These are phyloP conservation scores for Bombardia bombarda DNA, from an alignment of 495 filamentous ascomycete species.

Conservation along the genomic window DNA sequence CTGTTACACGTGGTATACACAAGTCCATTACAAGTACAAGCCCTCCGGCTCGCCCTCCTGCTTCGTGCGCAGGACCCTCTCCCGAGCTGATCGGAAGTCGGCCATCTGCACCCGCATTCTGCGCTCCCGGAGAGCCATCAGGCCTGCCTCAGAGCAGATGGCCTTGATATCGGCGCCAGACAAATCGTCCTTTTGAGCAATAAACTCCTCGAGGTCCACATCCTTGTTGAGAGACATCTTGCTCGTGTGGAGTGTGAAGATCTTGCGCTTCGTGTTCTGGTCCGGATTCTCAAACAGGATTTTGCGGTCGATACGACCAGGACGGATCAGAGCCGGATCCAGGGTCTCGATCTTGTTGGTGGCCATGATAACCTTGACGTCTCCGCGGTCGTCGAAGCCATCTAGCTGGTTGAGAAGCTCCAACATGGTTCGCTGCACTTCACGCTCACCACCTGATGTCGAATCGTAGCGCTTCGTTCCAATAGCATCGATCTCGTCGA, in stretches of 20 bases:
- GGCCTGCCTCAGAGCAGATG: conserved; percentile 93
- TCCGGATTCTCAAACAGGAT: conserved; percentile 99
- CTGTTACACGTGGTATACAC: conserved; percentile 12
- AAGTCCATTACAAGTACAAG: conserved; percentile 75
- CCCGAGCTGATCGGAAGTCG: conserved; percentile 86
- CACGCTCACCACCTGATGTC: conserved; percentile 91
- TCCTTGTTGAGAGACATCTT: conserved; percentile 97
- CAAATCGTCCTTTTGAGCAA: conserved; percentile 95
- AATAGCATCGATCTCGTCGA: conserved; percentile 99
- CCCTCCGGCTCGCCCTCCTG: conserved; percentile 97
- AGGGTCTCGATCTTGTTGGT: conserved; percentile 99
- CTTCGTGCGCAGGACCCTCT: conserved; percentile 97
- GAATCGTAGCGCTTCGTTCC: conserved; percentile 99
- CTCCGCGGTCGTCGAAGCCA: conserved; percentile 96
- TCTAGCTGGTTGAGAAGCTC: conserved; percentile 98
- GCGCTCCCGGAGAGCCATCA: conserved; percentile 91
- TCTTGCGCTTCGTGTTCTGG: conserved; percentile 99
- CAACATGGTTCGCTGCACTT: conserved; percentile 98
- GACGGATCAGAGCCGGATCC: conserved; percentile 92
- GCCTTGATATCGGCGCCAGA: conserved; percentile 98
- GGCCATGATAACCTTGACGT: conserved; percentile 99
- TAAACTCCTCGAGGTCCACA: conserved; percentile 97
- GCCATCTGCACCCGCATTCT: conserved; percentile 99
- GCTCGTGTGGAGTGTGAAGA: conserved; percentile 96
- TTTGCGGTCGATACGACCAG: conserved; percentile 97